phyloP scores from a whole-genome alignment of 352 stramenopile species.

The Pythium volutum region DNA sequence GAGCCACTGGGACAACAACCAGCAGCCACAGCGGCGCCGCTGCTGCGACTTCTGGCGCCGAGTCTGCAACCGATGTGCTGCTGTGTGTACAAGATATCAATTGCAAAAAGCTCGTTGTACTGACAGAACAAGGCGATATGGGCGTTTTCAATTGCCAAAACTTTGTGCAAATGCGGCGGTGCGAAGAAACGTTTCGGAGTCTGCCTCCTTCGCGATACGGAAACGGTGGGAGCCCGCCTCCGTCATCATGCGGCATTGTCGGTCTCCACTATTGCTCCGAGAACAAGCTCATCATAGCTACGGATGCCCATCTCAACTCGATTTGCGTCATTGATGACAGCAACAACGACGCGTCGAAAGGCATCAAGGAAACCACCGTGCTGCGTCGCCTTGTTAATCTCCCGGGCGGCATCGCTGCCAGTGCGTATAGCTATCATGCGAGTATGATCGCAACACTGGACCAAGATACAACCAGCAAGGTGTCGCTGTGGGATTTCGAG shows the following conservation, averaged over 20 bases:
- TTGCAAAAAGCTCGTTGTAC: constrained; percentile 58
- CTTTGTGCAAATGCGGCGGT: constrained; percentile 68
- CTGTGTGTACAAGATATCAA: constrained; percentile 50
- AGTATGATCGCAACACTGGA: constrained; percentile 64
- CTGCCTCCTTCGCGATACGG: background rate
- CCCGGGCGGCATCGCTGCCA: constrained; percentile 42
- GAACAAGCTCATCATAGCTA: constrained; percentile 67
- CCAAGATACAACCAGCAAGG: constrained; percentile 26
- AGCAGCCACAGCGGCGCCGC: constrained; percentile 13
- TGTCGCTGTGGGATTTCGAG: constrained; percentile 81
- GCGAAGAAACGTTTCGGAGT: constrained; percentile 42
- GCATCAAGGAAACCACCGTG: constrained; percentile 37
- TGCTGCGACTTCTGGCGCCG: background rate
- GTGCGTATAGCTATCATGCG: constrained; percentile 63
- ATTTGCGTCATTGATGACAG: constrained; percentile 73
- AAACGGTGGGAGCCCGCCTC: background rate
- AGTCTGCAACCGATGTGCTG: constrained; percentile 42
- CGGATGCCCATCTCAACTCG: constrained; percentile 38
- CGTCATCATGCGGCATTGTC: constrained; percentile 40
- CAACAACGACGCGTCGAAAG: constrained; percentile 44
- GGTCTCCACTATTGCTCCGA: constrained; percentile 70
- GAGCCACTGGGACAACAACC: background rate
- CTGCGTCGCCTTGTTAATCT: constrained; percentile 64
- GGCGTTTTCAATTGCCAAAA: constrained; percentile 76
- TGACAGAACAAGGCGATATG: constrained; percentile 52